phyloP scores from a whole-genome alignment of 1,284 basidiomycete species.

The Ustilago xerochloae region DNA sequence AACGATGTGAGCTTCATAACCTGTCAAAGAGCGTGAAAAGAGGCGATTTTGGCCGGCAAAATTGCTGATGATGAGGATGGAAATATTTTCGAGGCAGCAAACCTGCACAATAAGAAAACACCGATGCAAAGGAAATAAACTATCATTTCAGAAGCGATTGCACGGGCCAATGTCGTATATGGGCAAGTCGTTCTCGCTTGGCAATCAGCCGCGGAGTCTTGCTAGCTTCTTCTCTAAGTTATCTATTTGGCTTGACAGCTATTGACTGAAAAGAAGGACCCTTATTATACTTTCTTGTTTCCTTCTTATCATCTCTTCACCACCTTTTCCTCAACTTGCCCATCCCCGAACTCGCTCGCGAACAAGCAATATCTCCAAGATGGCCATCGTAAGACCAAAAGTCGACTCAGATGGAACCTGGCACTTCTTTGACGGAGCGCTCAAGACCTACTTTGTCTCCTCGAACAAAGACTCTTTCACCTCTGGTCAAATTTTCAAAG shows the following conservation, averaged over 20 bases:
- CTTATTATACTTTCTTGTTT: neutral
- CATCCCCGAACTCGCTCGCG: too few relatives aligned
- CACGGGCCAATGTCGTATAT: neutral
- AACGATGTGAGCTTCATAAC: too few relatives aligned
- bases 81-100: too few relatives aligned
- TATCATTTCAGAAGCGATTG: neutral
- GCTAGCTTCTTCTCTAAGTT: too few relatives aligned
- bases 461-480: conserved; percentile 41
- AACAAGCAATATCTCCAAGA: conserved; percentile 4
- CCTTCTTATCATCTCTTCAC: neutral
- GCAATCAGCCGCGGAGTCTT: neutral
- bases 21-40: too few relatives aligned
- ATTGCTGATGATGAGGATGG: too few relatives aligned
- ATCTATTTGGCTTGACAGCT: neutral
- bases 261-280: neutral
- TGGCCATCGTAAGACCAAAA: conserved; percentile 44
- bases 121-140: neutral
- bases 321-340: neutral
- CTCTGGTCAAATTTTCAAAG: conserved; percentile 63
- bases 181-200: neutral
- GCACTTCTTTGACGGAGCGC: conserved; percentile 54
- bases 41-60: too few relatives aligned
- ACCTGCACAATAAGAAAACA: too few relatives aligned
- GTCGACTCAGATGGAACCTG: conserved; percentile 40
- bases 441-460: conserved; percentile 42